Conservation (phyloP, 495 filamentous ascomycete genomes). For the Pseudevernia furfuracea region DNA sequence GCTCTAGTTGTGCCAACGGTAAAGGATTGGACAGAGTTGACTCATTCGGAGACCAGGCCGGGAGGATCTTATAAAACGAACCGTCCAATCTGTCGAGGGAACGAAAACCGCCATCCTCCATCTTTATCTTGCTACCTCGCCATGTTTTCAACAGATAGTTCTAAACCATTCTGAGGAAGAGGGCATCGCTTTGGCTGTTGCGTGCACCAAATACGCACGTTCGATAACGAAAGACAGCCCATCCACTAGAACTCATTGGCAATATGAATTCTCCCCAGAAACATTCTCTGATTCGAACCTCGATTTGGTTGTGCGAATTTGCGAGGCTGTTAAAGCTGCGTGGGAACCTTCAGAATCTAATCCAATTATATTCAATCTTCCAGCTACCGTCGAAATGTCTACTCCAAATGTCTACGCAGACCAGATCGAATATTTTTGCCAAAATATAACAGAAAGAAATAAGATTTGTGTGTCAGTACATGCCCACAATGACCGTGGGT, state of each 20-base stretch:
- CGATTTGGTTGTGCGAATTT: conserved; percentile 76
- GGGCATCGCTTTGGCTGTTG: conserved; percentile 73
- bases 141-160: conserved; percentile 52
- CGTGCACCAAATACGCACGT: conserved; percentile 77
- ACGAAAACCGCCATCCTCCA: conserved; percentile 95
- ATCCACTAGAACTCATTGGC: conserved; percentile 66
- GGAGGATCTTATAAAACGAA: conserved; percentile 83
- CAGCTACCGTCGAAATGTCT: conserved; percentile 91
- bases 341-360: conserved; percentile 79
- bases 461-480: conserved; percentile 81
- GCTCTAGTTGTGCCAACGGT: too few relatives aligned
- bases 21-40: background rate
- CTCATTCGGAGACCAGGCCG: conserved; percentile 34
- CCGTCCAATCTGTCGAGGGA: conserved; percentile 82
- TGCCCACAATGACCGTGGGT: conserved; percentile 92
- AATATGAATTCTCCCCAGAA: conserved; percentile 93
- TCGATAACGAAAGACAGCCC: conserved; percentile 95
- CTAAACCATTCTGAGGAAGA: conserved; percentile 81
- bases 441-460: conserved; percentile 65
- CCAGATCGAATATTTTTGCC: conserved; percentile 94
- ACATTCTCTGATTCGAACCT: conserved; percentile 88
- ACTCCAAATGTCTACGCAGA: conserved; percentile 97
- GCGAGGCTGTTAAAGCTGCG: conserved; percentile 90
- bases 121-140: conserved; percentile 91
- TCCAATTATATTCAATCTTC: conserved; percentile 95